phyloP scores from a whole-genome alignment of 1,284 basidiomycete genomes.

The Sporisorium graminicola region DNA sequence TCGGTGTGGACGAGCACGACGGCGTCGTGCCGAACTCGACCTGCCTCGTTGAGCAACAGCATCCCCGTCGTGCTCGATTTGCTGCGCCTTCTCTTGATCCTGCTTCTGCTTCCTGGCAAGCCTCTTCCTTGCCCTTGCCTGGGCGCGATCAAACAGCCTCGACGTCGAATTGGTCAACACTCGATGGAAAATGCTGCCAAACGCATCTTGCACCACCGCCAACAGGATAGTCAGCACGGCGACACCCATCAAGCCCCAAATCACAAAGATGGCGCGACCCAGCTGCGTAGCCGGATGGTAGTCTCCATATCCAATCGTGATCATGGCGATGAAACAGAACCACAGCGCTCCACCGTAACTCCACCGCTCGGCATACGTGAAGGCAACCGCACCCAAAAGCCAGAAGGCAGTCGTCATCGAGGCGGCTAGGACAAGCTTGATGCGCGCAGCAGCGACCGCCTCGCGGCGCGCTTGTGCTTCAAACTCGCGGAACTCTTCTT shows the following conservation, averaged over 20 bases:
- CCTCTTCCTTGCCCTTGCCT: slow-evolving; percentile 28
- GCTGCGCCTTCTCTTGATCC: too few relatives aligned
- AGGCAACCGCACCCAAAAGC: slow-evolving; percentile 74
- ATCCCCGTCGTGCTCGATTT: too few relatives aligned
- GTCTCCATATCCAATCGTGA: slow-evolving; percentile 64
- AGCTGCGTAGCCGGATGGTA: slow-evolving; percentile 68
- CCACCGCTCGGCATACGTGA: slow-evolving; percentile 74
- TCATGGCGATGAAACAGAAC: slow-evolving; percentile 75
- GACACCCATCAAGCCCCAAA: slow-evolving; percentile 77
- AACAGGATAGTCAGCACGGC: slow-evolving; percentile 58
- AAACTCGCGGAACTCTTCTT: slow-evolving; percentile 33
- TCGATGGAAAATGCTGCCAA: slow-evolving; percentile 43
- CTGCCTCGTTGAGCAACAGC: neutral
- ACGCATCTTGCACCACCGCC: slow-evolving; percentile 73
- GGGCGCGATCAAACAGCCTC: slow-evolving; percentile 35
- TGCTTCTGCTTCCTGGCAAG: slow-evolving; percentile 5
- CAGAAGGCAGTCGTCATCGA: slow-evolving; percentile 73
- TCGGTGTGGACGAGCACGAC: slow-evolving; percentile 1
- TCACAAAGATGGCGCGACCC: slow-evolving; percentile 82
- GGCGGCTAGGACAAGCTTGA: slow-evolving; percentile 28
- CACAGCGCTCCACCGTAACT: slow-evolving; percentile 73
- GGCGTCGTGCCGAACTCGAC: neutral
- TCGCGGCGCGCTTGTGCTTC: slow-evolving; percentile 33
- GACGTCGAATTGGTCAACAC: slow-evolving; percentile 26
- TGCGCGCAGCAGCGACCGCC: slow-evolving; percentile 19